Evolutionary conservation across 176 grass and related monocot species (phyloP).

Genomic region (Puccinellia tenuiflora): DNA sequence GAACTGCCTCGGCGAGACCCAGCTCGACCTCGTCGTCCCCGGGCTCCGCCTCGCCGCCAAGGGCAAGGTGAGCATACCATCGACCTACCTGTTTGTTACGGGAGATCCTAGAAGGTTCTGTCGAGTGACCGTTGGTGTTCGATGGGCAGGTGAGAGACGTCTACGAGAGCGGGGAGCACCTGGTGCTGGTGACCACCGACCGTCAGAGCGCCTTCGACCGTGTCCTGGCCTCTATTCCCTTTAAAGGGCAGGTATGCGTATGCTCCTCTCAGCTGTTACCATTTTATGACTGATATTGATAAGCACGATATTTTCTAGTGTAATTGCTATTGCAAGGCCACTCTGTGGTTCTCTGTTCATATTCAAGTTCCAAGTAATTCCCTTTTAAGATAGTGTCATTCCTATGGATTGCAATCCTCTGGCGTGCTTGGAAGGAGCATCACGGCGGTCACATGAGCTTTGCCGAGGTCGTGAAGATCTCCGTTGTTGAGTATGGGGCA

Average conservation of each 20-base stretch:
- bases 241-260: constrained; percentile 95
- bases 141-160: constrained; percentile 75
- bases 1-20: constrained; percentile 86
- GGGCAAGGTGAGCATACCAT: constrained; percentile 63
- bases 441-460: too few species aligned
- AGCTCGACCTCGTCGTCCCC: constrained; percentile 60
- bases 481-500: too few species aligned
- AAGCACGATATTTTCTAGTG: neutral
- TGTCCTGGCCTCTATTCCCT: constrained; percentile 85
- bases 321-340: neutral
- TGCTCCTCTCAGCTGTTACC: neutral
- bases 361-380: neutral
- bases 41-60: constrained; percentile 56
- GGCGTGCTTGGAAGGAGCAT: too few species aligned
- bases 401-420: too few species aligned
- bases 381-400: neutral
- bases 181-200: constrained; percentile 91
- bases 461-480: too few species aligned
- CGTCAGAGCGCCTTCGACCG: constrained; percentile 95
- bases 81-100: neutral
- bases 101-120: neutral
- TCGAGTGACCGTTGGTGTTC: neutral
- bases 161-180: constrained; percentile 78
- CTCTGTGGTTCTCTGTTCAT: neutral
- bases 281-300: neutral